Base-by-base conservation (phyloP, 2,329 filamentous ascomycete species). In the Aureobasidium namibiae region DNA sequence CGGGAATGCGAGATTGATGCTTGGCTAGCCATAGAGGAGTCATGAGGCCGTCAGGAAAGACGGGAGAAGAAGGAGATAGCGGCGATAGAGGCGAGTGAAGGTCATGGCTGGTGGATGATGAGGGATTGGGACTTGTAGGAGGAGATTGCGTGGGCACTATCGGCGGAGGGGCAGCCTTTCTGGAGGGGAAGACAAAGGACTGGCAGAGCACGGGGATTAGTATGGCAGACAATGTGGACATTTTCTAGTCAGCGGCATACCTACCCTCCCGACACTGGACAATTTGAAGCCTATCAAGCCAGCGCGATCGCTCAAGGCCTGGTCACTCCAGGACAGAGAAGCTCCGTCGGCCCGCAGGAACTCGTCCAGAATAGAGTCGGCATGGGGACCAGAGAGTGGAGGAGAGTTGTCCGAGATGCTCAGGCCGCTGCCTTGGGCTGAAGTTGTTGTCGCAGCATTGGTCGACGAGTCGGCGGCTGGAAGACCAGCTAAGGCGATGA, bases 11-110 rank as follows among this genome's bases (percentile, higher is more conserved):
- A 54, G 88, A 79, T 69, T 96, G 92, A 70, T 97, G 92, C 71
- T 97, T 99, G 61, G 83, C 82, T 58, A 95, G 79, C 92, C 92
- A 99, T 62, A 83, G 75, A 21, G 86, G 81, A 61, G 91, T 85
- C 70, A 96, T 84, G 61, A 96, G 77, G 4, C 92, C 94, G 74
- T 97, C 94, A 8, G 92, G 92, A 69, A 94, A 97, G 2, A 95
- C 80, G 2, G 84, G 79, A 8, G 92, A 96, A 8, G 81, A 82
- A 3, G 92, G 91, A 39, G 89, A 94, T 31, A 97, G 79, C 0
- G 92, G 94, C 2, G 94, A 97, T 65, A 96, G 85, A 1, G 92
- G 90, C 13, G 94, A 97, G 72, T 97, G 92, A 4, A 96, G 76
- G n/a, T 85, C 76, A 61, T 73, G 75, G 56, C 56, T 49, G 68